Conservation (phyloP, 768 basidiomycete genomes). For the Lactarius trivialis region DNA sequence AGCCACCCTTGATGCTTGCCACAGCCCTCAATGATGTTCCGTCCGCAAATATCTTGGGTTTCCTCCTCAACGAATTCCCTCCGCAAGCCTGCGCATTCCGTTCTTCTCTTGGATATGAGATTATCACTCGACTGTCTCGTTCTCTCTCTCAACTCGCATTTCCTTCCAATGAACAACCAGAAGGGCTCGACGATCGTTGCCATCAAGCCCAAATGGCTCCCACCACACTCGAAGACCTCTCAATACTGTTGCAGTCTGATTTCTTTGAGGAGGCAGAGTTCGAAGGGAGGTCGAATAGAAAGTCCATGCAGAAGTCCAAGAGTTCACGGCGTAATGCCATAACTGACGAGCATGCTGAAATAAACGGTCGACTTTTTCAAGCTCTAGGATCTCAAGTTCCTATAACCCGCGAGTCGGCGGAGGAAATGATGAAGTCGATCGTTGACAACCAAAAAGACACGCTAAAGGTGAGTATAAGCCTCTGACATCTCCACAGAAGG, state of each 20-base stretch:
- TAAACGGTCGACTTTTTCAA: background rate
- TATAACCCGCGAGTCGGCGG: background rate
- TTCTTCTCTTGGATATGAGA: background rate
- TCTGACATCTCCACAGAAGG: background rate
- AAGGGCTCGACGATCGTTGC: background rate
- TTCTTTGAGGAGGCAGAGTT: background rate
- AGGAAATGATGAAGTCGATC: background rate
- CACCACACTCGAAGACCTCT: background rate
- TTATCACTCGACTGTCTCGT: slow-evolving; percentile 5
- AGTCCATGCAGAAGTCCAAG: background rate
- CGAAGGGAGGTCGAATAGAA: background rate
- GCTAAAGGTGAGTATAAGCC: background rate
- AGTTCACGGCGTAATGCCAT: background rate
- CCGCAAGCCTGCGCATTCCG: background rate
- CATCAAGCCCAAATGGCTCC: slow-evolving; percentile 1
- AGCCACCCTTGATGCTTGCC: background rate
- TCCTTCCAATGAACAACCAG: background rate
- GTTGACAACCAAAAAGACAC: background rate
- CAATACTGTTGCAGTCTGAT: background rate
- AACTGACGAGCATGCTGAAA: background rate
- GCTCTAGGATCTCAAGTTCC: slow-evolving; percentile 5
- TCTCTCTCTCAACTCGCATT: slow-evolving; percentile 2
- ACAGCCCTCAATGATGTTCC: background rate
- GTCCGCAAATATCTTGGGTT: background rate
- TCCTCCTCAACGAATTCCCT: background rate